Evolutionary conservation across 345 rosid species (phyloP).

Genomic region (Aegle marmelos): DNA sequence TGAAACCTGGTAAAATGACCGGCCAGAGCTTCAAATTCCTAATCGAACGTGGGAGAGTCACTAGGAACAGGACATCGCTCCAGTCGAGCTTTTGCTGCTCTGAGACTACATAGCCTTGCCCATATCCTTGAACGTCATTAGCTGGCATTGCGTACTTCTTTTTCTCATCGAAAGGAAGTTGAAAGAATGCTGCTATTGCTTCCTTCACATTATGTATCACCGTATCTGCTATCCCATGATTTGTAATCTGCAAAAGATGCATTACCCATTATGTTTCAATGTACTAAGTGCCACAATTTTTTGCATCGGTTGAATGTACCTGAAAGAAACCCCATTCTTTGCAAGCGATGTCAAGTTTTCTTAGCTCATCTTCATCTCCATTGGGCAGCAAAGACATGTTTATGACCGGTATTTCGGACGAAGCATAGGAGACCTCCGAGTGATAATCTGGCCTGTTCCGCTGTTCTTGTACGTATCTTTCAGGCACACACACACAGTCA

Average conservation of each 20-base stretch:
- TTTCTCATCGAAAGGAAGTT: slow-evolving; percentile 31
- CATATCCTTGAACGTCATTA: slow-evolving; percentile 25
- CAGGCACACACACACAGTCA: slow-evolving; percentile 15
- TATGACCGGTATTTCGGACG: slow-evolving; percentile 19
- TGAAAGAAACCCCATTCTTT: slow-evolving; percentile 41
- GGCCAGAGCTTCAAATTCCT: slow-evolving; percentile 25
- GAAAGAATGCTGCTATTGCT: slow-evolving; percentile 20
- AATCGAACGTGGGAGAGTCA: slow-evolving; percentile 10
- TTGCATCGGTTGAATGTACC: not conserved
- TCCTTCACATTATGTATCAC: slow-evolving; percentile 13
- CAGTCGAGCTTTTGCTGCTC: slow-evolving; percentile 31
- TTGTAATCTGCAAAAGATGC: slow-evolving; percentile 16
- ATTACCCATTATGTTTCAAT: not conserved
- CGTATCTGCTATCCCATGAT: slow-evolving; percentile 18
- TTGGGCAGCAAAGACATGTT: slow-evolving; percentile 20
- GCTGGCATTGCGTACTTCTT: slow-evolving; percentile 17
- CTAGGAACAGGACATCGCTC: slow-evolving; percentile 19
- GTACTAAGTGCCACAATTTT: not conserved
- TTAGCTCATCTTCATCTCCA: slow-evolving; percentile 20
- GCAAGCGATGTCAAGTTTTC: slow-evolving; percentile 28
- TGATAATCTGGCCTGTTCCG: slow-evolving; percentile 9
- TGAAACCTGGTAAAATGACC: slow-evolving; percentile 14
- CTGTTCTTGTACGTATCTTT: slow-evolving; percentile 15
- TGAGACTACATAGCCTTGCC: slow-evolving; percentile 27
- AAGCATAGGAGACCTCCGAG: not conserved